These are phyloP conservation scores for Russula virescens DNA, from an alignment of 768 basidiomycete genomes.

Conservation along the genomic window DNA sequence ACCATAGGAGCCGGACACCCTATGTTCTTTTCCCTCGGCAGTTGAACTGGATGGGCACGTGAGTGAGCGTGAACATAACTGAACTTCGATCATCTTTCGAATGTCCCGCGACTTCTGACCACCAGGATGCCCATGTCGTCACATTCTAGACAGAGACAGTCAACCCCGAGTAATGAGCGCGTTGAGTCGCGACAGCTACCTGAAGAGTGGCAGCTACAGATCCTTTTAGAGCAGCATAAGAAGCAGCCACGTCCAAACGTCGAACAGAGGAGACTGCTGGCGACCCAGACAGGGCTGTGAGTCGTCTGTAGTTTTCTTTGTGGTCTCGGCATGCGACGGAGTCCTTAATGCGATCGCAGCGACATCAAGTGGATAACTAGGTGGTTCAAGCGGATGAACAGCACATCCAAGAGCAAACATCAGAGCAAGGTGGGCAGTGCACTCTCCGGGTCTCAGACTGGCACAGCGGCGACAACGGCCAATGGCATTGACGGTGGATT, in stretches of 20 bases:
- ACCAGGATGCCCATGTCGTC: not conserved
- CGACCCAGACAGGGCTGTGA: constrained; percentile 22
- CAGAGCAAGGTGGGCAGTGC: not conserved
- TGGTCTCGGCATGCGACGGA: not conserved
- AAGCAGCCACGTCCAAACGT: constrained; percentile 8
- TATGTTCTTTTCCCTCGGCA: not conserved
- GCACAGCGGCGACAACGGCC: not conserved
- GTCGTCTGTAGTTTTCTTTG: not conserved
- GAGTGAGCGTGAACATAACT: not conserved
- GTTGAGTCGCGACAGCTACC: not conserved
- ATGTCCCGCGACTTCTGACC: not conserved
- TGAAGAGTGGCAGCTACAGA: constrained; percentile 21
- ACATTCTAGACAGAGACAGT: not conserved
- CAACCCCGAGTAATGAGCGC: not conserved
- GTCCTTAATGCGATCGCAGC: not conserved
- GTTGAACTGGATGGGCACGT: not conserved
- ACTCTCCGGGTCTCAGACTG: not conserved
- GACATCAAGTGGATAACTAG: constrained; percentile 21
- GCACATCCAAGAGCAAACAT: not conserved
- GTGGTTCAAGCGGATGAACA: constrained; percentile 18
- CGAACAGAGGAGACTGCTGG: constrained; percentile 15
- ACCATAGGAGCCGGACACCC: not conserved
- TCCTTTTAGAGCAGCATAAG: constrained; percentile 14
- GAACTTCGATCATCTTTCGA: not conserved
- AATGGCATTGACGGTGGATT: not conserved